Base-by-base conservation (phyloP, 371 early-diverging fungal species). In the Racocetra persica region DNA sequence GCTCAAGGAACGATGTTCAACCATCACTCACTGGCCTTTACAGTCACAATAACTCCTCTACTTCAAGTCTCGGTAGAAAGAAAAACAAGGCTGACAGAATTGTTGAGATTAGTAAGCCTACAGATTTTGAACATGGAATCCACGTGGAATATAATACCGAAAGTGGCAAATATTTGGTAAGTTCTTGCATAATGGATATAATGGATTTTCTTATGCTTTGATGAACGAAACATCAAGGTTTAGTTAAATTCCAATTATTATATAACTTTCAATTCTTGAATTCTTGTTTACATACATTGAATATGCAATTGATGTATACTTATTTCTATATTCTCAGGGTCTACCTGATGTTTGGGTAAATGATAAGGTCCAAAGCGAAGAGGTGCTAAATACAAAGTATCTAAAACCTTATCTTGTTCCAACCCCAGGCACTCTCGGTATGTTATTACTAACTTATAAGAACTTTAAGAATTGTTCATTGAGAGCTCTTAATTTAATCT, bases 321-420 rank as follows among this genome's bases (percentile, higher is more conserved):
- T 45, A 45, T 45, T 45, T 45, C 11, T 45, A 45, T 45, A 45
- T 32, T 2, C 55, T 54, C 83, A 89, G 89, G 90, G 92, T 8
- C 85, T 92, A 65, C 92, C 92, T 28, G 92, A 92, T 81, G 92
- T 92, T 38, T 92, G 92, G 92, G 86, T 87, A 66, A 86, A 88
- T 38, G 26, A n/a, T 24, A 85, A 87, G 55, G 78, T 92, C 49
- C 92, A 91, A 22, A 90, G 90, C 22, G 92, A 91, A 81, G 92
- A 91, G 84, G 85, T 91, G 10, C 81, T 92, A 36, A 88, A 92
- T 81, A 92, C 92, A 14, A 88, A 89, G 60, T 90, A 89, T 78
- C 88, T 92, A 79, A 89, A 87, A 66, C 92, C 92, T 16, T 87
- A 90, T 69, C 89, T 92, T 55, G 91, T 92, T 26, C 92, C 92